These are phyloP conservation scores for Hawksworthiomyces lignivorus DNA, from an alignment of 2,329 filamentous ascomycete genomes.

Conservation along the genomic window DNA sequence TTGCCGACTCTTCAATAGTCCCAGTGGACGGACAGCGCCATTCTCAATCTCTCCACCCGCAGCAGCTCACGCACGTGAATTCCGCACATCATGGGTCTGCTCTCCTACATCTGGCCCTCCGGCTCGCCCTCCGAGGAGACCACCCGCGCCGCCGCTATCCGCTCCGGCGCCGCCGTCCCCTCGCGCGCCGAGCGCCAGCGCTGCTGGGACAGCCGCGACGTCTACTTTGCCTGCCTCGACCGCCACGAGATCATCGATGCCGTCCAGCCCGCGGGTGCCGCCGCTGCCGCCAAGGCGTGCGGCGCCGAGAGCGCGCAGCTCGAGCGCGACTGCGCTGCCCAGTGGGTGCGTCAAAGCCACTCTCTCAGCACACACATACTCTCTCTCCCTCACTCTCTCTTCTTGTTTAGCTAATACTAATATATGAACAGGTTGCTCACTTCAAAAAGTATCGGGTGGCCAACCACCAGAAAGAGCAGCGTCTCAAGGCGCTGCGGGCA, in stretches of 20 bases:
- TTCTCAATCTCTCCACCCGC: too few species aligned
- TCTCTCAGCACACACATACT: too few species aligned
- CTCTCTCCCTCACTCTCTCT: too few species aligned
- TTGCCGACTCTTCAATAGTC: too few species aligned
- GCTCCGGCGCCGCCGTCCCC: constrained; percentile 62
- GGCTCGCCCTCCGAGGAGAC: constrained; percentile 29
- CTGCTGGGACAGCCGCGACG: constrained; percentile 87
- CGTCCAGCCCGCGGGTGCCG: constrained; percentile 33
- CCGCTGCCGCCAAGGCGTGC: constrained; percentile 31
- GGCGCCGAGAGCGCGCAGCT: constrained; percentile 47
- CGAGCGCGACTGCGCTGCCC: constrained; percentile 76
- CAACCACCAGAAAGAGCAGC: constrained; percentile 77
- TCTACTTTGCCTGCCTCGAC: constrained; percentile 84
- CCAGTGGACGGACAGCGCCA: too few species aligned
- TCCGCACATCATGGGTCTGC: constrained; percentile 51
- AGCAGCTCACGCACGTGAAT: too few species aligned
- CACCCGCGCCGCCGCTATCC: constrained; percentile 46
- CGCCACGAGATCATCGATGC: constrained; percentile 70
- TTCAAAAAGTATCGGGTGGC: constrained; percentile 96
- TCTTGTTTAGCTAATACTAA: too few species aligned
- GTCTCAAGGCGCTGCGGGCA: constrained; percentile 64
- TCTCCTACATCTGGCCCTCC: constrained; percentile 27
- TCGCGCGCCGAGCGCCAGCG: constrained; percentile 70
- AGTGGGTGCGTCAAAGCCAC: constrained; percentile 64
- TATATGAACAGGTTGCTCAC: constrained; percentile 79